Evolutionary conservation across 2,329 filamentous ascomycete species (phyloP).

Genomic region (Colletotrichum sp.): DNA sequence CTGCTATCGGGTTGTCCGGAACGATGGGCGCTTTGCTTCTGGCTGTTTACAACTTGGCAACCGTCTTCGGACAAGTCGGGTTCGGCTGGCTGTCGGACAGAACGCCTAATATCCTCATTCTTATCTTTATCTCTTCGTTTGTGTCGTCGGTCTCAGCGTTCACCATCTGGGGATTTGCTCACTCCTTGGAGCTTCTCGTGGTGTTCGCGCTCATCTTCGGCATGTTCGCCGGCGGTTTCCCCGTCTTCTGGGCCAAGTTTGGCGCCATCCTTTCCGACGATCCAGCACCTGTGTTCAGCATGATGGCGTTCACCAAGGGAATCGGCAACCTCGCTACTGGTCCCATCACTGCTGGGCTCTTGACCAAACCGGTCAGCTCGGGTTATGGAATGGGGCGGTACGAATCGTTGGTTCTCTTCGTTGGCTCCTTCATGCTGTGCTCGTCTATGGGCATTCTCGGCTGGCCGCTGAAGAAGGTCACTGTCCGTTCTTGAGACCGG

Average conservation of each 20-base stretch:
- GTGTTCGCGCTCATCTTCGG: constrained; percentile 61
- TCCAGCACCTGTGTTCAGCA: constrained; percentile 27
- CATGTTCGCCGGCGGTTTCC: constrained; percentile 55
- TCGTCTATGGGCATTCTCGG: constrained; percentile 11
- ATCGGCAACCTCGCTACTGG: constrained; percentile 31
- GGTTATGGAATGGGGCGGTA: constrained; percentile 15
- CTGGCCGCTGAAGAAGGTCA: constrained; percentile 7
- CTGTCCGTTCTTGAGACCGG: background rate
- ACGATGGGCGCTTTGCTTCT: constrained; percentile 51
- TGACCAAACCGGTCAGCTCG: constrained; percentile 14
- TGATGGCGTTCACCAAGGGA: constrained; percentile 34
- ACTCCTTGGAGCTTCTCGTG: constrained; percentile 46
- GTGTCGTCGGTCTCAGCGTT: constrained; percentile 54
- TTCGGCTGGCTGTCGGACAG: constrained; percentile 53
- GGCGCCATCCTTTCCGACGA: constrained; percentile 30
- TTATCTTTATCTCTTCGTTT: constrained; percentile 46
- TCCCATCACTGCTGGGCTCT: constrained; percentile 26
- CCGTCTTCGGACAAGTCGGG: constrained; percentile 47
- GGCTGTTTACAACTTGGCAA: constrained; percentile 51
- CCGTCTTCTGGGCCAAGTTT: constrained; percentile 30
- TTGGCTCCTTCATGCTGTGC: constrained; percentile 17
- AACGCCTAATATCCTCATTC: constrained; percentile 47
- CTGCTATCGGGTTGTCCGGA: constrained; percentile 40
- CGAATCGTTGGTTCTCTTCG: constrained; percentile 11
- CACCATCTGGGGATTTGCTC: constrained; percentile 59